Percentiles rank a stretch among this genome's conserved stretches.
Evolutionary conservation across 768 basidiomycete species (phyloP).

Genomic region (Leccinum aurantiacum): DNA sequence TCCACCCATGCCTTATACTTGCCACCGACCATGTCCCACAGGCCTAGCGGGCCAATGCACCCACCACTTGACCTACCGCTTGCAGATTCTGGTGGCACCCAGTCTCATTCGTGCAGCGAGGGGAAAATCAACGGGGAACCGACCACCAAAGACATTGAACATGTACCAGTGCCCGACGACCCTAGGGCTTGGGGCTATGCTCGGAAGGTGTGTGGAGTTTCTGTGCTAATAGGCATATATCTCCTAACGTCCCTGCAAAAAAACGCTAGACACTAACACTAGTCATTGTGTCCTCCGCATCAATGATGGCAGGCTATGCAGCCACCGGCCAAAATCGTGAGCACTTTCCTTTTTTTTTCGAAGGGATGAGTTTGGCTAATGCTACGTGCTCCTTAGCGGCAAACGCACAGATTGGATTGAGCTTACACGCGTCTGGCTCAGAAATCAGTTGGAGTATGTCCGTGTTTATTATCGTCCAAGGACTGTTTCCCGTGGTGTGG

Average conservation of each 20-base stretch:
- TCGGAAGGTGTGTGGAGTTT: constrained; percentile 46
- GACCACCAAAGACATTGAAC: constrained; percentile 33
- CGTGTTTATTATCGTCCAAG: constrained; percentile 70
- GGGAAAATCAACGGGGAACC: not conserved
- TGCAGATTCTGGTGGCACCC: not conserved
- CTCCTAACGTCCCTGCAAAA: not conserved
- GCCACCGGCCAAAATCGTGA: constrained; percentile 31
- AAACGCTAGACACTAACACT: constrained; percentile 23
- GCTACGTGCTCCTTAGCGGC: constrained; percentile 47
- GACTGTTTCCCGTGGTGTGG: constrained; percentile 67
- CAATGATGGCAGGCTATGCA: constrained; percentile 29
- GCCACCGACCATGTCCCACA: constrained; percentile 9
- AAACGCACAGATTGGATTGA: constrained; percentile 59
- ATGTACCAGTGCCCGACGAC: constrained; percentile 51
- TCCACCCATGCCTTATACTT: not conserved
- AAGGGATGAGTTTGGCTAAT: not conserved
- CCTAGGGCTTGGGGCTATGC: constrained; percentile 56
- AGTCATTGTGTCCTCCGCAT: constrained; percentile 29
- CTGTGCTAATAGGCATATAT: no score
- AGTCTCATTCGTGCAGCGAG: not conserved
- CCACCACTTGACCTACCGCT: not conserved
- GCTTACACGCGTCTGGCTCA: constrained; percentile 58
- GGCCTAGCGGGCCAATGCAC: constrained; percentile 6
- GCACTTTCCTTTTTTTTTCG: not conserved
- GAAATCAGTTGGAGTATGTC: constrained; percentile 71